Evolutionary conservation across 2,329 filamentous ascomycete species (phyloP).

Genomic region (Epichloe sylvatica): DNA sequence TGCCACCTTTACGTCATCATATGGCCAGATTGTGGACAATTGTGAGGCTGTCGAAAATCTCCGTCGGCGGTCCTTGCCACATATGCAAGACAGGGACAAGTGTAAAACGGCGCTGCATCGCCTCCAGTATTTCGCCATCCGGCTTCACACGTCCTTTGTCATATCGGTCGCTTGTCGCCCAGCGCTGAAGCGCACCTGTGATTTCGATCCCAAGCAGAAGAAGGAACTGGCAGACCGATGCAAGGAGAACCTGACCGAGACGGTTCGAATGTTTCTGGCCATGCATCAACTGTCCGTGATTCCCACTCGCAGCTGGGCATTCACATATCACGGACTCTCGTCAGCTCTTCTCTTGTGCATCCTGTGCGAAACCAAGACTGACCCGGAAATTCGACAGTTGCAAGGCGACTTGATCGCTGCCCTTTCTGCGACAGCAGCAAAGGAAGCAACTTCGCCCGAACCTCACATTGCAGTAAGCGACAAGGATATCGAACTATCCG

Average conservation of each 20-base stretch:
- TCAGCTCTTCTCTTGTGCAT: conserved; percentile 52
- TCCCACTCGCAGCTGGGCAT: conserved; percentile 53
- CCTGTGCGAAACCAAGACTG: conserved; percentile 46
- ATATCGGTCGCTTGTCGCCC: conserved; percentile 52
- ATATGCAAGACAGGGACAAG: conserved; percentile 45
- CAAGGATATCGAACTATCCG: conserved; percentile 47
- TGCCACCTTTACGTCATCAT: conserved; percentile 32
- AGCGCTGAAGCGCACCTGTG: conserved; percentile 41
- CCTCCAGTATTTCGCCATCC: conserved; percentile 49
- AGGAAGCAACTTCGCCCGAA: conserved; percentile 41
- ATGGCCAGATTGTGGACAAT: conserved; percentile 42
- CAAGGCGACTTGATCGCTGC: conserved; percentile 51
- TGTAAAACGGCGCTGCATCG: conserved; percentile 51
- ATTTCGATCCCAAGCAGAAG: conserved; percentile 38
- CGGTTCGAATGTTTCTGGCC: conserved; percentile 53
- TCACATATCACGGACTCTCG: conserved; percentile 53
- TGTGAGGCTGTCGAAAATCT: conserved; percentile 41
- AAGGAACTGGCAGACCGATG: conserved; percentile 42
- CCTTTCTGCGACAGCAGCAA: conserved; percentile 49
- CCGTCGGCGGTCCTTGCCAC: conserved; percentile 32
- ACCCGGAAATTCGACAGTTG: conserved; percentile 48
- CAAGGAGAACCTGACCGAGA: conserved; percentile 49
- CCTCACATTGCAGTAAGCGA: conserved; percentile 40
- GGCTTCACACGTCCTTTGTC: conserved; percentile 51
- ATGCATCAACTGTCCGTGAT: conserved; percentile 57